Conservation (phyloP, 495 filamentous ascomycete genomes). For the Lasiosphaeria ovina region DNA sequence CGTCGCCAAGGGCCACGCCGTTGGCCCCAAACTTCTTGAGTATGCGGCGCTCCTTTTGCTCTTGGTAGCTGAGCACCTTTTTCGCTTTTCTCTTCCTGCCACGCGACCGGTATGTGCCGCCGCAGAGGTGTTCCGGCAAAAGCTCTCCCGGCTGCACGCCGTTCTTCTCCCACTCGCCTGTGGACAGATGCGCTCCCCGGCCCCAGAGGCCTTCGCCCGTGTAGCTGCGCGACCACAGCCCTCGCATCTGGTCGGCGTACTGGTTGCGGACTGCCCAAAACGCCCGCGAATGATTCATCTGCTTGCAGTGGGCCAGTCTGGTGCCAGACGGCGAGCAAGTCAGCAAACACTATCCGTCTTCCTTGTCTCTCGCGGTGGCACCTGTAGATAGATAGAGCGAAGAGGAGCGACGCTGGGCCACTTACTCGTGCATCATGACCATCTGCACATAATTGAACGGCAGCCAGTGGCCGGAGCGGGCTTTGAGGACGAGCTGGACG, state of each 20-base stretch:
- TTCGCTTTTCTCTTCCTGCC: slow-evolving; percentile 51
- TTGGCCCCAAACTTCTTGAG: slow-evolving; percentile 71
- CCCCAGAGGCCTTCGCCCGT: slow-evolving; percentile 80
- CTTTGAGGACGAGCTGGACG: slow-evolving; percentile 72
- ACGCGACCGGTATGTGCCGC: slow-evolving; percentile 62
- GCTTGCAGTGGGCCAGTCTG: slow-evolving; percentile 70
- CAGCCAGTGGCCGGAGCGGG: slow-evolving; percentile 64
- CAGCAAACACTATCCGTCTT: neutral
- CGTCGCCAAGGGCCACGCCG: slow-evolving; percentile 64
- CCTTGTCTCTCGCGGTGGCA: neutral
- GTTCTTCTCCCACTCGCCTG: slow-evolving; percentile 55
- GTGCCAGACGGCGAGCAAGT: slow-evolving; percentile 6
- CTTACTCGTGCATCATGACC: slow-evolving; percentile 76
- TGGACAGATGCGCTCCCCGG: slow-evolving; percentile 56
- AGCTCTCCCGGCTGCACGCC: slow-evolving; percentile 48
- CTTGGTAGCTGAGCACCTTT: slow-evolving; percentile 56
- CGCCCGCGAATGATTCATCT: slow-evolving; percentile 75
- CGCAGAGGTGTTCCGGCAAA: slow-evolving; percentile 65
- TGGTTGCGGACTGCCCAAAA: slow-evolving; percentile 73
- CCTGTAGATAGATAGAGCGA: neutral
- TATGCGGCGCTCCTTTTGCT: slow-evolving; percentile 62
- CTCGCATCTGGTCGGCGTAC: slow-evolving; percentile 63
- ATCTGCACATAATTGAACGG: slow-evolving; percentile 75
- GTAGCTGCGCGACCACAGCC: slow-evolving; percentile 62
- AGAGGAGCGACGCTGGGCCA: neutral